Base-by-base conservation (phyloP, 202 grass and related monocot species). In the Schoenoplectus tabernaemontani region DNA sequence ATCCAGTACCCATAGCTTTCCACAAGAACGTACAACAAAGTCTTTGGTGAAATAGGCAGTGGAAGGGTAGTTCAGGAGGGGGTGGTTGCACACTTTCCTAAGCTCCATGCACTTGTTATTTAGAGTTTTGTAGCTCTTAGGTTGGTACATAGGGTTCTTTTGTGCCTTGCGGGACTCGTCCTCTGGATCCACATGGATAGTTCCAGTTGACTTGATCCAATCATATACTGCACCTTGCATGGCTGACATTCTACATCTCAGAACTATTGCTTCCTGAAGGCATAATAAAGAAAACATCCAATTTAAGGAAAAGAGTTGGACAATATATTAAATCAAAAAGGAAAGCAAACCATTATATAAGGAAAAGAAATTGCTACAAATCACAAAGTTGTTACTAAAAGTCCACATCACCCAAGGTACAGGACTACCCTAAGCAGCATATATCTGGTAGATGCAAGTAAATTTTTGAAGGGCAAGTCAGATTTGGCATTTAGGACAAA, bases 71-170 rank as follows among this genome's bases (percentile, higher is more conserved):
- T 81, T 89, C 50, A 99, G 82, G 77, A 99, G 58, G 58, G 96
- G 96, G 86, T 99, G 96, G 62, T 96, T 99, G 77, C 96, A 99
- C 39, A 88, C 92, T 96, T 99, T 99, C 83, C 96, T 88, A 24
- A 99, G 72, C 77, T 99, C 96, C 96, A 99, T 99, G 79, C 96
- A 99, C 74, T 99, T 99, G 71, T 99, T 99, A 79, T 96, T 95
- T 41, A 99, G 90, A 89, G 94, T 99, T 84, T 86, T 99, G 76
- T 89, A 96, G 47, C 57, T 88, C 82, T 96, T 99, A 33, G 76
- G 36, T 86, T 99, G 96, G 61, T 99, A 99, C 88, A 90, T 83
- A 19, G 96, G 87, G 85, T 92, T 99, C 75, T 88, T 96, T 85
- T 99, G 87, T 43, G 53, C 47, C 58, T 89, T 90, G 7, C 11